Base-by-base conservation (phyloP, 164 flowering plant species). In the Magnolia changhungtana region DNA sequence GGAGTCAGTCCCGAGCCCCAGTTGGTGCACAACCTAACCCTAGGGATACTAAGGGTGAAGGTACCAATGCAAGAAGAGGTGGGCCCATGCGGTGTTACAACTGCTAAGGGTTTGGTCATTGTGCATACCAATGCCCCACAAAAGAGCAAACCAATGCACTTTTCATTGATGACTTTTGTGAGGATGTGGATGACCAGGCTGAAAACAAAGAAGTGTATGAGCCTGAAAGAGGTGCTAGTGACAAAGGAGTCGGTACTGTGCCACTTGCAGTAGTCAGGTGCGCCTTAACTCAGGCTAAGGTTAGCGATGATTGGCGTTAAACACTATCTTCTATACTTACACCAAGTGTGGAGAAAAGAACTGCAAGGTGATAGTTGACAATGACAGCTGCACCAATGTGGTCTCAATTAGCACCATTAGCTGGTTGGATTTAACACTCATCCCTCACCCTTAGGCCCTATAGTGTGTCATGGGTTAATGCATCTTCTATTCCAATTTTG, bases 301-400 rank as follows among this genome's bases (percentile, higher is more conserved):
- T 4, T 50, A 69, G 2, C 10, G 55, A 69, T 69, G 72, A 69
- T 27, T 37, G 21, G 55, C 20, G 52, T 31, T 18, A 20, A 69
- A 16, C 16, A 8, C 7, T n/a, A 31, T 31, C 20, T 69, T 69
- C 14, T 19, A 20, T 27, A 71, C 73, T n/a, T 50, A 71, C 20
- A 6, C 59, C 45, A 71, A 71, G 50, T 71, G 73, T 50, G 27
- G 73, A 18, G 73, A 71, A n/a, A 71, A 71, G 73, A 71, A 50
- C 21, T 71, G 59, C 59, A 71, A 71, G 59, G 24, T 50, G 29
- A 71, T 71, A 9, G 20, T 71, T 6, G 59, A 71, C 50, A 71
- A 59, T 11, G 50, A 3, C 18, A 71, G 73, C 19, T 71, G 73
- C 27, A 71, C 73, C 20, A 71, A 71, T 50, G 73, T 71, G n/a